Conservation (phyloP, 805 yeast species). For the Myxozyma neglecta region DNA sequence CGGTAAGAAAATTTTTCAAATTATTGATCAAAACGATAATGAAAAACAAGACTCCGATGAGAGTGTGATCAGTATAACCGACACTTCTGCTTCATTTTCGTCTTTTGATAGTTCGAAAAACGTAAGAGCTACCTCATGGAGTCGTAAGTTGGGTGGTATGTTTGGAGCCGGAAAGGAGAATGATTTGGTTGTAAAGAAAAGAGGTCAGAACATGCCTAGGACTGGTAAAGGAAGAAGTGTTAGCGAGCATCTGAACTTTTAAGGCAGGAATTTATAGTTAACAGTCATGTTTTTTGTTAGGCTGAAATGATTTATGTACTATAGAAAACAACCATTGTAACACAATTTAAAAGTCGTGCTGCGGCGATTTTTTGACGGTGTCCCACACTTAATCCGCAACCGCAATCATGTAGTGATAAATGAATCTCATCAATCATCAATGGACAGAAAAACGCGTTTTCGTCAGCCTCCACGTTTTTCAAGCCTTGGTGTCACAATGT, state of each 20-base stretch:
- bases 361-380: no score
- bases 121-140: slow-evolving; percentile 19
- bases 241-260: slow-evolving; percentile 21
- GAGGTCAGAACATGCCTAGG: slow-evolving; percentile 13
- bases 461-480: background rate
- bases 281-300: no score
- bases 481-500: slow-evolving; percentile 1
- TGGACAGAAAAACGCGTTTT: background rate
- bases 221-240: slow-evolving; percentile 20
- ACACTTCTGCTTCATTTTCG: background rate
- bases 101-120: background rate
- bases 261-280: background rate
- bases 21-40: background rate
- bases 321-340: no score
- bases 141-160: slow-evolving; percentile 26
- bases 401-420: background rate
- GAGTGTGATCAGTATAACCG: background rate
- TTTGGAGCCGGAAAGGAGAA: slow-evolving; percentile 29
- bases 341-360: no score
- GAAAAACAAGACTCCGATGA: background rate
- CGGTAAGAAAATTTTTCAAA: background rate
- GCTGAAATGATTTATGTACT: no score
- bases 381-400: no score
- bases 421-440: background rate
- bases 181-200: slow-evolving; percentile 16